Evolutionary conservation across 306 rosid genomes (phyloP), one percentile per base, ranked within the genome.

Genomic region (Pterocarpus santalinus): DNA sequence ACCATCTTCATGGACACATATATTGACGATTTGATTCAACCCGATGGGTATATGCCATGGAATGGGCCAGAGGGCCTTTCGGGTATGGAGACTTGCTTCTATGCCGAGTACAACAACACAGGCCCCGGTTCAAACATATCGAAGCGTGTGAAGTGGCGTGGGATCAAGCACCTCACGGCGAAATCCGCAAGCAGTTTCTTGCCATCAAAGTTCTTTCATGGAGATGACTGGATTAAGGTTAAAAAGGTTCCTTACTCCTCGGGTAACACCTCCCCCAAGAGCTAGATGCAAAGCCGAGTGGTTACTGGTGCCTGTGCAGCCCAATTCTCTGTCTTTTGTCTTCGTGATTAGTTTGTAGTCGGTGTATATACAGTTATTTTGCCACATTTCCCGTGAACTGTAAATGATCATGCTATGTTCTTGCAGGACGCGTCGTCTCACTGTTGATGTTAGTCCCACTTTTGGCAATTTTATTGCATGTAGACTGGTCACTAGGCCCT

Each of bases 11-110:
- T 90, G 94, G 85, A 91, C 7, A 73, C 86, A 0, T 82, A 28
- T 80, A 85, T 94, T 2, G 97, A 71, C 0, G 90, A 81, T 11
- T 55, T 91, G 55, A 90, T 94, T 46, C 46, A 80, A 14, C 91
- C 90, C 0, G 84, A 86, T 15, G 98, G 98, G 7, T 94, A 85
- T 85, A 2, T 82, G 83, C 91, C 97, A 4, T 89, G 97, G 97
- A 35, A 16, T 1, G 91, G 87, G 1, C 63, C 9, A 57, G 16
- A 13, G 76, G 90, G 30, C 7, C 53, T 7, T 3, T 0, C 72
- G 1, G 65, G 60, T 0, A 75, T 72, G 51, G 73, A 76, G 13
- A 92, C 94, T 1, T 88, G 92, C 35, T 90, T 82, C 76, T 91
- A 91, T 81, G 39, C 90, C 0, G 98, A 94, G 80, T 84, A 2